These are phyloP conservation scores for Aspergillus persii DNA, from an alignment of 2,329 filamentous ascomycete genomes.

Conservation along the genomic window DNA sequence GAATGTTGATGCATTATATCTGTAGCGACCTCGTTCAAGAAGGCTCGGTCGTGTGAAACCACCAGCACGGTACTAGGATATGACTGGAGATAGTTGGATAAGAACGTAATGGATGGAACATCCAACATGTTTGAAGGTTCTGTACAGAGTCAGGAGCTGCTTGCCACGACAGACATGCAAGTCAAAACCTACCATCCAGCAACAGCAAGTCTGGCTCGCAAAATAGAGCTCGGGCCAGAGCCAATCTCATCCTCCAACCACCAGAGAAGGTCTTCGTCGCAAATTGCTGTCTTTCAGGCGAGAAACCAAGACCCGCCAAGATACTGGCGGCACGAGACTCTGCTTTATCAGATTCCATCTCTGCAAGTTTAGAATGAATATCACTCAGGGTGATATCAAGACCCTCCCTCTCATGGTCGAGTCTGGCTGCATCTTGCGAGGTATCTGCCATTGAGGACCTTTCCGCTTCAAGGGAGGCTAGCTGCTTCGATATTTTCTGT, in stretches of 20 bases:
- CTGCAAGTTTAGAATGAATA: conserved; percentile 84
- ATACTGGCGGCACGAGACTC: conserved; percentile 95
- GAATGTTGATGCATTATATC: conserved; percentile 99
- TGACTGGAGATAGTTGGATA: conserved; percentile 88
- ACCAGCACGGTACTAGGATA: conserved; percentile 96
- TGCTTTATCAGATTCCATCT: conserved; percentile 99
- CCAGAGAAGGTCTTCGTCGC: conserved; percentile 98
- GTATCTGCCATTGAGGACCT: conserved; percentile 83
- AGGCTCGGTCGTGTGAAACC: conserved; percentile 97
- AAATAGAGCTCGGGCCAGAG: conserved; percentile 90
- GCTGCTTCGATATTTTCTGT: conserved; percentile 71
- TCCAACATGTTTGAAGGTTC: conserved; percentile 99
- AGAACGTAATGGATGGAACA: conserved; percentile 98
- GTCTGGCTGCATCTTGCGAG: conserved; percentile 77
- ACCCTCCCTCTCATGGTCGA: conserved; percentile 85
- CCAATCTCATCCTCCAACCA: conserved; percentile 99
- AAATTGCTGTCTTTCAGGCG: conserved; percentile 82
- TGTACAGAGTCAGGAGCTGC: conserved; percentile 24
- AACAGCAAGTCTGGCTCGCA: conserved; percentile 94
- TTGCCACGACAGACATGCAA: not conserved
- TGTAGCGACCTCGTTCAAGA: conserved; percentile 98
- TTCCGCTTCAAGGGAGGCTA: conserved; percentile 74
- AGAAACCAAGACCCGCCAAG: conserved; percentile 94
- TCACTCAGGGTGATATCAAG: conserved; percentile 88
- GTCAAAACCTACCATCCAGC: conserved; percentile 63